Evolutionary conservation across 2,329 filamentous ascomycete species (phyloP), one percentile per base, ranked within the genome.

Genomic region (Chrysosporium keratinophilum): DNA sequence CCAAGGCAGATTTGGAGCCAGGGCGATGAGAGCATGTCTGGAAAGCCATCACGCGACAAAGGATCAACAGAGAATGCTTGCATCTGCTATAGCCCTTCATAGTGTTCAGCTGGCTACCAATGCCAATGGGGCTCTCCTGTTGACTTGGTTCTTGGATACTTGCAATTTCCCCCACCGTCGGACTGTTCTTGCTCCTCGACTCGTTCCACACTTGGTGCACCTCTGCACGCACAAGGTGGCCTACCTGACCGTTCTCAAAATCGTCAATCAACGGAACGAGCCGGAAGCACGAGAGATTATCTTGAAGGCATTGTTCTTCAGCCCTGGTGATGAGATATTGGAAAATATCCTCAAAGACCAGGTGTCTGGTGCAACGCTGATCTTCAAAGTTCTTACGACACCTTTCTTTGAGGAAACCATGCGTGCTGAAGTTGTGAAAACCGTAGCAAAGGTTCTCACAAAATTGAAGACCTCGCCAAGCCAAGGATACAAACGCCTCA

Each of bases 161-260:
- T 98, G 93, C 78, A 96, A 87, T 12, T 95, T 97, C 75, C 89
- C 91, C 35, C 83, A 85, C 61, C 85, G 93, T 59, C 86, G 93
- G 55, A 94, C 88, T 20, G 90, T 97, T 28, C 78, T 98, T 53
- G 90, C 93, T 43, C 93, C 93, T 17, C 83, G 90, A 61, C 81
- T 98, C 20, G 88, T 96, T 14, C 90, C 93, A 40, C 89, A 95
- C 66, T 77, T 98, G 33, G 89, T 96, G 20, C 88, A 96, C 66
- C 79, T 98, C 5, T 97, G 93, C 77, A 97, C 93, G 0, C 93
- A 98, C 77, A 97, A 97, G 76, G 91, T 98, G 54, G 93, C 93
- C 0, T 97, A 97, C 65, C 77, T 97, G 57, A 98, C 93, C 0
- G 91, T 98, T 1, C 77, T 98, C 55, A 98, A 98, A 75, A 89